phyloP scores from a whole-genome alignment of 208 protist genomes.

The Crithidia fasciculata region DNA sequence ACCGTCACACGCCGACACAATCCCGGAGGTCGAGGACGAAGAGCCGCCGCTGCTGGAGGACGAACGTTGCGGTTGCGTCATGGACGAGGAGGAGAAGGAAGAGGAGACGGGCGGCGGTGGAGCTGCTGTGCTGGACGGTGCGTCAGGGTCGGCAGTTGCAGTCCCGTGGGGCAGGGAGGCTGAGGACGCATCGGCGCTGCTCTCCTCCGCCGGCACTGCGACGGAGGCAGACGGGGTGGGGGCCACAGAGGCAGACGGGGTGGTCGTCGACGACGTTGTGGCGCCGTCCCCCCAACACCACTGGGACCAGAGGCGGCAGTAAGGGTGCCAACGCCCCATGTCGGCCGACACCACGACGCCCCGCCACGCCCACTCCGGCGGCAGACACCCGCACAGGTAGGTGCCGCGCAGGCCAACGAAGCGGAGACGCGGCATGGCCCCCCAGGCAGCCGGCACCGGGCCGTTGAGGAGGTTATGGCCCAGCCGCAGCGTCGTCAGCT shows the following conservation, averaged over 20 bases:
- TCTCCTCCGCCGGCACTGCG: too few relatives aligned
- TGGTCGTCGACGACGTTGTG: not conserved
- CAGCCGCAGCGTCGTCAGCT: not conserved
- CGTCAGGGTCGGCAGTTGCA: too few relatives aligned
- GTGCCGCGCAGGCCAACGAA: not conserved
- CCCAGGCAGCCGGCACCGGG: not conserved
- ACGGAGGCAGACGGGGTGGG: not conserved
- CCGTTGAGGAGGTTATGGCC: not conserved
- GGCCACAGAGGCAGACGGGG: not conserved
- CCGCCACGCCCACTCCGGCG: not conserved
- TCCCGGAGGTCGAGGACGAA: not conserved
- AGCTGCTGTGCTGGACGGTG: too few relatives aligned
- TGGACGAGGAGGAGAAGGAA: not conserved
- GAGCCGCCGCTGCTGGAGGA: not conserved
- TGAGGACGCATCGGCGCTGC: too few relatives aligned
- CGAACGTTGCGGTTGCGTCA: not conserved
- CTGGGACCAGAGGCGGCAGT: not conserved
- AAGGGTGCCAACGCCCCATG: not conserved
- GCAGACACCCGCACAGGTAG: slow-evolving; percentile 2
- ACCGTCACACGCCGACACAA: not conserved
- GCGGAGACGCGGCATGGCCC: not conserved
- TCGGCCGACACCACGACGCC: not conserved
- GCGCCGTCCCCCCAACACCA: not conserved
- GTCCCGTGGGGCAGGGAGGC: too few relatives aligned
- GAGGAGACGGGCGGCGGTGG: too few relatives aligned